These are phyloP conservation scores for Fomitopsis pinicola DNA, from an alignment of 1,284 basidiomycete species.

Conservation along the genomic window DNA sequence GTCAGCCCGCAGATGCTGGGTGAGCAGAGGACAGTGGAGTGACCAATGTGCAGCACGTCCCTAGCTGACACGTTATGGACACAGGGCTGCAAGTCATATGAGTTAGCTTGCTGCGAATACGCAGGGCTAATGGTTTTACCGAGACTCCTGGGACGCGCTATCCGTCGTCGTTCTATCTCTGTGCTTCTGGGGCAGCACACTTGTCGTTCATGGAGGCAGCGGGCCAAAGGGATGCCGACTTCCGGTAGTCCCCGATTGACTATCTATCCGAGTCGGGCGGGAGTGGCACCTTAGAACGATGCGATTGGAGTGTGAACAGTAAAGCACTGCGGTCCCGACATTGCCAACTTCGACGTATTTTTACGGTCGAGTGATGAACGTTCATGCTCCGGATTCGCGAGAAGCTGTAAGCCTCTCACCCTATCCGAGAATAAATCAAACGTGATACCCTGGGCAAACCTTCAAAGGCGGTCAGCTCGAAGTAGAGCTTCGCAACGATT, in stretches of 20 bases:
- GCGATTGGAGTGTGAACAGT: background rate
- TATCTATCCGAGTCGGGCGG: background rate
- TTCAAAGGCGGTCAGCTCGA: background rate
- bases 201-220: background rate
- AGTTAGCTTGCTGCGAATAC: background rate
- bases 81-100: background rate
- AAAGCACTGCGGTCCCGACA: background rate
- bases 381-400: background rate
- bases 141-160: background rate
- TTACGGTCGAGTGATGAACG: background rate
- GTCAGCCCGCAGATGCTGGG: background rate
- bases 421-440: background rate
- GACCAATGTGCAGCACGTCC: background rate
- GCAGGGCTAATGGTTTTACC: background rate
- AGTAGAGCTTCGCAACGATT: background rate
- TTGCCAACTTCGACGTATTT: background rate
- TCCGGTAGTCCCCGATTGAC: background rate
- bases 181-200: background rate
- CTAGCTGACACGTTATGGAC: background rate
- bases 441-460: background rate
- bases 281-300: background rate
- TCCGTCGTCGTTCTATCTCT: background rate
- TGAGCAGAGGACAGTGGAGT: background rate
- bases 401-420: background rate
- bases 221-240: background rate